Base-by-base conservation (phyloP, 306 rosid species). In the Ochetophila trinervis region DNA sequence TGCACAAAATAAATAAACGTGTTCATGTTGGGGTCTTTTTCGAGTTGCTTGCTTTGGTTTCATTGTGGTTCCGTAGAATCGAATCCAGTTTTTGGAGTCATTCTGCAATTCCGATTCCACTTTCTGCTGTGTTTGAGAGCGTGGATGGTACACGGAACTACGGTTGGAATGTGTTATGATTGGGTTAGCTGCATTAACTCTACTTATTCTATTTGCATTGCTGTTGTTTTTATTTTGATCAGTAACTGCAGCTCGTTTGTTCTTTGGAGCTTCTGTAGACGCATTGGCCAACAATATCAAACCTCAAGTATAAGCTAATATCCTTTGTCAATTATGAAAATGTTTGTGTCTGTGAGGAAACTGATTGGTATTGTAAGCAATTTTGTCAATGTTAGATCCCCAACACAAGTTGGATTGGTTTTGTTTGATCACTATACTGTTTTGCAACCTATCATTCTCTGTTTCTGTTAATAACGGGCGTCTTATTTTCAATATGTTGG, bases 21-120 rank as follows among this genome's bases (percentile, higher is more conserved):
- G 53, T 20, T 4, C 19, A 34, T 30, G 58, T 60, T 67, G 69
- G 44, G 62, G 69, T 42, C 32, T 4, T 1, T 27, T 62, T 65
- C 11, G 77, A 66, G 77, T 65, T 73, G 23, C 48, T 50, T 61
- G 45, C 70, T 73, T 7, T 36, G 19, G 59, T 68, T 45, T 48
- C 35, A 23, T 34, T 59, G 57, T 56, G 62, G 47, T 53, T 22
- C 27, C 14, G 36, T 63, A 60, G 55, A 50, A 20, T 49, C 36
- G 77, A 34, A 56, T 67, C 56, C 4, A 30, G 44, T 5, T 57
- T 57, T 51, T 47, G 47, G 58, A 55, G 60, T 36, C 51, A 27
- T 51, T 63, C 23, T 24, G 58, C 66, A 58, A 62, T 61, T 22
- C 6, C n/a, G 66, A 67, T 65, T 58, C 65, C 3, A 1, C 14